Evolutionary conservation across 768 basidiomycete species (phyloP).

Genomic region (Lenzites betulinus): DNA sequence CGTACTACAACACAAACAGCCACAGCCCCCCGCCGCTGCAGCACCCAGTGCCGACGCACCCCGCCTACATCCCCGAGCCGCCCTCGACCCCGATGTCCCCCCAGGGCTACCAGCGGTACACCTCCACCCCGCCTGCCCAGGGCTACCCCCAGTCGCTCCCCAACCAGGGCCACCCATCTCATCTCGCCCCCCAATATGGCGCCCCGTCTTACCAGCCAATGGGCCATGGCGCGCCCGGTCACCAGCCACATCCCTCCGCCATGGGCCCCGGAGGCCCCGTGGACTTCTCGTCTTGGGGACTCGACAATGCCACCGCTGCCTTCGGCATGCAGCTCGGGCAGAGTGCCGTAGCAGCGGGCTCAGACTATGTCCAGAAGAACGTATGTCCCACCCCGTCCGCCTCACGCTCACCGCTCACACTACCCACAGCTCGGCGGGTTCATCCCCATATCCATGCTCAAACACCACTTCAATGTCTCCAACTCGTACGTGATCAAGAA

Average conservation of each 20-base stretch:
- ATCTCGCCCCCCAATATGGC: constrained; percentile 17
- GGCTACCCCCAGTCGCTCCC: constrained; percentile 34
- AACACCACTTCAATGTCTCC: constrained; percentile 94
- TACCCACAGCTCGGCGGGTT: constrained; percentile 69
- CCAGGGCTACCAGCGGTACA: constrained; percentile 72
- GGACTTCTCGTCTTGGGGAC: constrained; percentile 75
- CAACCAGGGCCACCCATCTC: constrained; percentile 9
- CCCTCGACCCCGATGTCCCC: constrained; percentile 76
- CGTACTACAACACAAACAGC: constrained; percentile 43
- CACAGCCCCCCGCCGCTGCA: constrained; percentile 79
- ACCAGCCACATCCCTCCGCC: constrained; percentile 39
- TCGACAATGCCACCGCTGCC: constrained; percentile 92
- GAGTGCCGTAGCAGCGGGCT: constrained; percentile 89
- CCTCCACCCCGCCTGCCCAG: constrained; percentile 55
- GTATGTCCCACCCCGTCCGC: constrained; percentile 45
- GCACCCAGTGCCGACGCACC: constrained; percentile 88
- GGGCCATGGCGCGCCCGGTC: constrained; percentile 21
- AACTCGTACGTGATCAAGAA: constrained; percentile 95
- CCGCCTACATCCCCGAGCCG: constrained; percentile 81
- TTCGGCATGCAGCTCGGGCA: constrained; percentile 96
- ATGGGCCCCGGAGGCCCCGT: constrained; percentile 38
- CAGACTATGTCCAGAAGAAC: constrained; percentile 95
- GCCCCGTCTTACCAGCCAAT: constrained; percentile 35
- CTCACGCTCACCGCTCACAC: constrained; percentile 10
- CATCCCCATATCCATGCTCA: constrained; percentile 74